Conservation (phyloP, 495 filamentous ascomycete species). For the Cudoniella acicularis region DNA sequence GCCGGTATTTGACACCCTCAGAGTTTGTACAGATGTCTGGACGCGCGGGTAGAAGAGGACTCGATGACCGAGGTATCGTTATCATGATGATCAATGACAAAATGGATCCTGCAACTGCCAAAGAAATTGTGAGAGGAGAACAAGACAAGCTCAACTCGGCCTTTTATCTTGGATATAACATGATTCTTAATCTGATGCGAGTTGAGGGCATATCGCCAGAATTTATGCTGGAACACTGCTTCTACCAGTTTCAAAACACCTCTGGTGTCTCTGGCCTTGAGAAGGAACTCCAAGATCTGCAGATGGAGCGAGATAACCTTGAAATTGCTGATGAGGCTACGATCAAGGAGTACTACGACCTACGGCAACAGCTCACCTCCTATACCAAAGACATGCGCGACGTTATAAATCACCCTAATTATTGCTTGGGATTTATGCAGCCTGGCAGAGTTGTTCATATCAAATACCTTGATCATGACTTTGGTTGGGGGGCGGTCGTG, state of each 20-base stretch:
- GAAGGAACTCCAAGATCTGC: conserved; percentile 68
- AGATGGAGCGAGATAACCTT: conserved; percentile 66
- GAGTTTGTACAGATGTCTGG: conserved; percentile 99
- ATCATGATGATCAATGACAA: conserved; percentile 99
- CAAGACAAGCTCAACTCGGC: conserved; percentile 96
- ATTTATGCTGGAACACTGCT: conserved; percentile 94
- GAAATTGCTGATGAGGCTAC: conserved; percentile 78
- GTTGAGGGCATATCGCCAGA: conserved; percentile 96
- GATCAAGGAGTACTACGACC: conserved; percentile 86
- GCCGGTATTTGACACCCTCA: conserved; percentile 85
- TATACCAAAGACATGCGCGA: conserved; percentile 81
- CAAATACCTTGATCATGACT: conserved; percentile 73
- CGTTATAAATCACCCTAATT: conserved; percentile 85
- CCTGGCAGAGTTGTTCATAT: conserved; percentile 80
- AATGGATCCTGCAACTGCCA: conserved; percentile 91
- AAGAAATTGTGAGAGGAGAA: conserved; percentile 90
- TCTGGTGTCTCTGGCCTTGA: conserved; percentile 79
- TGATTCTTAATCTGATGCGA: conserved; percentile 93
- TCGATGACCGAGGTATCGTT: conserved; percentile 97
- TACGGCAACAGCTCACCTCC: conserved; percentile 75
- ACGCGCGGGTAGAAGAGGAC: conserved; percentile 89
- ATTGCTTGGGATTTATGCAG: conserved; percentile 75
- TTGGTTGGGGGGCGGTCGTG: conserved; percentile 88
- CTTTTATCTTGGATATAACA: conserved; percentile 98
- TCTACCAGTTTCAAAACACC: conserved; percentile 96